Evolutionary conservation across 176 grass and related monocot genomes (phyloP), one percentile per base, ranked within the genome.

Genomic region (Tillandsia leiboldiana): DNA sequence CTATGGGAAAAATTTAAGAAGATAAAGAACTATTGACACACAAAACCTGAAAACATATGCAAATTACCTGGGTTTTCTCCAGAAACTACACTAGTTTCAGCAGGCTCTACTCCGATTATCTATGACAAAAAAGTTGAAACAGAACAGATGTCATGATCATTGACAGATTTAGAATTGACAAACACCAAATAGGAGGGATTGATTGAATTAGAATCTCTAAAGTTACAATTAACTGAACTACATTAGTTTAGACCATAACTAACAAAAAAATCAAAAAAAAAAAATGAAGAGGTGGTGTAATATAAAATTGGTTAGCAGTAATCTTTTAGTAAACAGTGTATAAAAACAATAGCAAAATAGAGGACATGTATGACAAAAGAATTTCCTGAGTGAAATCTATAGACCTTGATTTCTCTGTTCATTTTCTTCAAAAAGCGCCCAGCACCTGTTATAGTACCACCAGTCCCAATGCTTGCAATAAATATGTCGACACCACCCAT

Each of bases 71-170:
- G 84, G 11, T 68, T 90, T 10, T 89, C 82, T 53, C 89, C 94
- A 75, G 89, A 92, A 51, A 99, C 86, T 54, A 87, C 79, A 86
- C 81, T 99, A 73, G 82, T 86, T 81, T 99, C 94, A 75, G 89
- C 89, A 79, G 94, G 94, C 77, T 99, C 94, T 72, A 92, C 89
- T 72, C 94, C 94, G 69, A 93, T 86, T 64, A 99, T 63, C 94
- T 99, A 66, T 59, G 67, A 72, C 76, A 48, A 12, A 78, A 27
- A 49, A 13, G 74, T 61, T n/a, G 11, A 51, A 14, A 65, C 57
- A 75, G 22, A 54, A 82, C 9, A 65, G 50, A 78, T 49, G 58
- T 49, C 6, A 33, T 10, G 64, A 29, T 53, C 3, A 65, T 22
- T 69, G 12, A 70, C 68, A 10, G 26, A 15, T 3, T 7, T 70